Conservation (phyloP, 2,329 filamentous ascomycete genomes). For the Capronia epimyces region DNA sequence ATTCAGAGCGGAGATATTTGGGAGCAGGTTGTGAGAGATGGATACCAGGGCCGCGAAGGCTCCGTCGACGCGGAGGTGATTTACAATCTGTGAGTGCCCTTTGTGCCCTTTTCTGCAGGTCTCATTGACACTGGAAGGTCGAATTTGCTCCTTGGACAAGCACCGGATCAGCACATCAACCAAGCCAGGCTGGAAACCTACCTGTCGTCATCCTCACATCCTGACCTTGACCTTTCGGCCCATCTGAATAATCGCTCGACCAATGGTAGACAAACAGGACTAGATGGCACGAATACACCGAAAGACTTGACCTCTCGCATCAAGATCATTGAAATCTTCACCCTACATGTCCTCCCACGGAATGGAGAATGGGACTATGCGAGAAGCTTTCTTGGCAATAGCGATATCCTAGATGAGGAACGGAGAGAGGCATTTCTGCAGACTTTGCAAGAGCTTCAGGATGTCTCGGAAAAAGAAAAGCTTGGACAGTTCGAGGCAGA, state of each 20-base stretch:
- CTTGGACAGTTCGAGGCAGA: conserved; percentile 18
- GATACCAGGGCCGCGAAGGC: conserved; percentile 81
- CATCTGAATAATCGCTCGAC: conserved; percentile 48
- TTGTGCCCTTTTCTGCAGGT: not conserved
- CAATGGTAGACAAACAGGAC: conserved; percentile 37
- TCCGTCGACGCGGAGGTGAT: conserved; percentile 94
- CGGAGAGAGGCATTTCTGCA: conserved; percentile 81
- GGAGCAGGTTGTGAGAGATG: conserved; percentile 83
- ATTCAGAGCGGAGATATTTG: conserved; percentile 88
- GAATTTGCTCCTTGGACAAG: conserved; percentile 85
- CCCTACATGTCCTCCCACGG: conserved; percentile 84
- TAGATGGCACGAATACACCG: conserved; percentile 70
- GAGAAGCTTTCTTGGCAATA: conserved; percentile 79
- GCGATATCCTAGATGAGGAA: conserved; percentile 85
- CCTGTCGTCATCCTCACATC: conserved; percentile 68
- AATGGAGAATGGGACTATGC: conserved; percentile 97
- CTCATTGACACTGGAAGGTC: conserved; percentile 51
- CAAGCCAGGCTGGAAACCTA: conserved; percentile 85
- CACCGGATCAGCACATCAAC: conserved; percentile 73
- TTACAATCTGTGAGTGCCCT: conserved; percentile 43
- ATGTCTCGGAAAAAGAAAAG: conserved; percentile 58
- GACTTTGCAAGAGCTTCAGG: conserved; percentile 74
- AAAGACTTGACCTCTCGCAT: conserved; percentile 77
- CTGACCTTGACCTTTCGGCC: conserved; percentile 59
- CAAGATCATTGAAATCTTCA: conserved; percentile 92